Evolutionary conservation across 495 filamentous ascomycete genomes (phyloP), one percentile per base, ranked within the genome.

Genomic region (Zalerion maritima): DNA sequence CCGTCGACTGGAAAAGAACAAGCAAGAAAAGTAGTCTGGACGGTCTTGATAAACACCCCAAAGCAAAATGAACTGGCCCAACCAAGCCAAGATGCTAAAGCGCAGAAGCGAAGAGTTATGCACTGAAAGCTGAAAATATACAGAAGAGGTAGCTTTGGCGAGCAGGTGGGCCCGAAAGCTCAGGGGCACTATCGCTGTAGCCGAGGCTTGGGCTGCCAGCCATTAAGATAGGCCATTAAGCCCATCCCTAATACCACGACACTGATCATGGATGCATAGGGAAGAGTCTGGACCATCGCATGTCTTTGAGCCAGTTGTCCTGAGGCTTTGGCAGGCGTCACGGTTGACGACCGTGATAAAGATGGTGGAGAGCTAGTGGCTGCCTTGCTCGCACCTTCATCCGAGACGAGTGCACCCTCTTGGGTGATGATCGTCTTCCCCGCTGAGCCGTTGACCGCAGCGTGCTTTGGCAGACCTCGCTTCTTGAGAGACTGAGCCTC

Each of bases 191-290:
- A 53, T 43, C 44, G 41, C 21, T 52, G 46, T 6, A 52, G 31
- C 25, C 34, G 52, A 13, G 50, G 38, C 28, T 61, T 52, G 10
- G 52, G 41, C 51, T 81, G 74, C 78, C 79, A 91, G 23, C 76
- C 77, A 49, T 97, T 97, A 38, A 97, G 60, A 56, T 83, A 92
- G 24, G 81, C 81, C 89, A 97, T 97, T 28, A 94, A 49, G 17
- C 83, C 79, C 45, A 94, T 75, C 10, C 89, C 89, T 38, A 94
- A 51, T 26, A 94, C 52, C 28, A 96, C 83, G 4, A 97, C 86
- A 4, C 82, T 80, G 14, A 94, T 55, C 60, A 93, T 85, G 5
- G 78, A 83, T 18, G 78, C 80, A 42, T 84, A 92, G 13, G 89
- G 89, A 31, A 75, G 69, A 37, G 73, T 69, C 18, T 82, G 70